Evolutionary conservation across 345 rosid species (phyloP), one percentile per base, ranked within the genome.

Genomic region (Orychophragmus violaceus): DNA sequence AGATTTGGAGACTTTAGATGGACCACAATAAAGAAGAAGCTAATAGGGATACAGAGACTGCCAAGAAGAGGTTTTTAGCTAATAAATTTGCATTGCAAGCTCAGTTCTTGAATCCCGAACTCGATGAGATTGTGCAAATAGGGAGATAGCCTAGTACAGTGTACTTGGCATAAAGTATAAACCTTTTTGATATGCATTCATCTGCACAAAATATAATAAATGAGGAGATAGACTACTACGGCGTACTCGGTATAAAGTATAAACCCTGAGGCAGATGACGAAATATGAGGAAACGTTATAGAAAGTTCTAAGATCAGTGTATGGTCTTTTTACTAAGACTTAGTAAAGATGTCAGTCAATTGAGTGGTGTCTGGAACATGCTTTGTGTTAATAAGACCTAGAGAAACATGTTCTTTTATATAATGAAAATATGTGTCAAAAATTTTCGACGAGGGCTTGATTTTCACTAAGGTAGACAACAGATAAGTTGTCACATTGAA

Each of bases 41-140:
- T 57, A 58, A 22, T 27, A 79, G 79, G 62, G 90, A 87, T n/a
- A 83, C 73, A 59, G 83, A 81, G 66, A 77, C 78, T 72, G 84
- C 90, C 3, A 83, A 78, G 73, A 78, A 48, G 77, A 83, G 78
- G 70, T 83, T 81, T 32, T 55, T 62, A 13, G 81, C 71, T 1
- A 80, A 78, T 64, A 86, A 82, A 59, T 84, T 83, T 68, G 85
- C 86, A 3, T 5, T 80, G 75, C 83, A 86, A 59, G 88, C 91
- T 55, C 87, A 82, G n/a, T n/a, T 70, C 19, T 56, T 87, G 77
- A 77, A 72, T 64, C 92, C 92, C 5, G 78, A 64, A 2, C 85
- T 84, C 3, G 87, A 84, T 16, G 87, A 85, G 4, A 64, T 85
- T 11, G 49, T 77, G 0, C 85, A 81, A n/a, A 79, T 86, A 84